Conservation (phyloP, 805 yeast genomes). For the Phaffomyces thermotolerans region DNA sequence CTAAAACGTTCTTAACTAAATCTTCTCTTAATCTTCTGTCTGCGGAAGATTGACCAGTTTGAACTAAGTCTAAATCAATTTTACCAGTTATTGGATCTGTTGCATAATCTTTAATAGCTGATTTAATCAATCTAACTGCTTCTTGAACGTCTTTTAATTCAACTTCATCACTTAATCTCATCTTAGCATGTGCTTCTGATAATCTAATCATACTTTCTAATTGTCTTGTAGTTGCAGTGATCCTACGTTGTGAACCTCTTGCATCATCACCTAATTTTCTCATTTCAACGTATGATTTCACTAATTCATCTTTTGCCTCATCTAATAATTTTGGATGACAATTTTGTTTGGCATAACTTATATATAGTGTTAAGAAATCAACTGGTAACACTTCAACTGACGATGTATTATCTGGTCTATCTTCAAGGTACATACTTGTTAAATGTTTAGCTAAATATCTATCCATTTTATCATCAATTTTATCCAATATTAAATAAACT, state of each 20-base stretch:
- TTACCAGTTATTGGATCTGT: constrained; percentile 96
- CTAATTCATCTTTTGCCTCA: constrained; percentile 79
- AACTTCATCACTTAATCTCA: constrained; percentile 72
- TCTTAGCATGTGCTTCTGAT: constrained; percentile 94
- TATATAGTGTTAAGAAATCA: constrained; percentile 80
- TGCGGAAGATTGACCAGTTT: constrained; percentile 88
- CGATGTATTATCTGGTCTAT: constrained; percentile 67
- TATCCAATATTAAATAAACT: constrained; percentile 86
- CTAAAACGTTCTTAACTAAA: constrained; percentile 52
- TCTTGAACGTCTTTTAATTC: constrained; percentile 80
- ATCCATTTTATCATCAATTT: constrained; percentile 81
- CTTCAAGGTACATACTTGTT: constrained; percentile 88
- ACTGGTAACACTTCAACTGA: constrained; percentile 68
- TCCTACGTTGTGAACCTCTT: constrained; percentile 76
- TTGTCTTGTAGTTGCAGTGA: constrained; percentile 97
- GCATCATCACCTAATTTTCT: constrained; percentile 90
- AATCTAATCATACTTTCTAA: constrained; percentile 92
- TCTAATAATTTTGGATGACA: constrained; percentile 71
- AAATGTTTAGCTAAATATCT: constrained; percentile 84
- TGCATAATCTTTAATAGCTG: constrained; percentile 96
- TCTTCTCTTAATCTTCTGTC: constrained; percentile 76
- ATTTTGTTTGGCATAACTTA: constrained; percentile 90
- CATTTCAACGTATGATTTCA: constrained; percentile 86
- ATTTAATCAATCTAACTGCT: constrained; percentile 84
- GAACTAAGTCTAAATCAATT: constrained; percentile 95